Evolutionary conservation across 345 rosid species (phyloP), one percentile per base, ranked within the genome.

Genomic region (Limnanthes douglasii): DNA sequence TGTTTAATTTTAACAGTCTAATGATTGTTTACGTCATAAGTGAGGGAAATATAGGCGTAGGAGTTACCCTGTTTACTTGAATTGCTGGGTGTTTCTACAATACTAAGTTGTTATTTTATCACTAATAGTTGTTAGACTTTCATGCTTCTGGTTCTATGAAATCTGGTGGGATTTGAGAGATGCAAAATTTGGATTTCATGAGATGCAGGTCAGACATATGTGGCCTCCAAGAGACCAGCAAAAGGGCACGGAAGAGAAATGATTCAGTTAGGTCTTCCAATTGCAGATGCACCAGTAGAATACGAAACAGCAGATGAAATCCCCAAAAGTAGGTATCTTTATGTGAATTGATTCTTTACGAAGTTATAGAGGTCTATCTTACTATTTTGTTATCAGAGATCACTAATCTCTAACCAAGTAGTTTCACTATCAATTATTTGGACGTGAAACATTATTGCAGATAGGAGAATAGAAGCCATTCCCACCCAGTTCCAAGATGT

Each of bases 221-320:
- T 73, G 46, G 54, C 42, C 31, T 60, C 72, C 12, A 84, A 72
- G 63, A 65, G 84, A 47, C 98, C 96, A 21, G 69, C 56, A 56
- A 80, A 61, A 53, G 98, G 96, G 51, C 98, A 60, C 48, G 98
- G 98, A 23, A 75, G 96, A 28, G 98, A 84, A 82, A 73, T 65
- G 70, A 85, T 90, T 59, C 98, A 90, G 24, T 48, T 90, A 18
- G 98, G 98, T 37, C 59, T 73, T 19, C 88, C 94, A 15, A 71
- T 85, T 31, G 80, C 59, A 3, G 93, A 90, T 55, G 56, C 57
- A 34, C 86, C 84, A 21, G 60, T 64, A 10, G 96, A 84, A 54
- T 86, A 66, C 46, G 93, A 80, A 22, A 64, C 18, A 49, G 31
- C 51, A 6, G 38, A 50, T 1, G 78, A 61, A 37, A 57, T 50